phyloP scores from a whole-genome alignment of 169 alveolate genomes.

The Cryptosporidium sp. region DNA sequence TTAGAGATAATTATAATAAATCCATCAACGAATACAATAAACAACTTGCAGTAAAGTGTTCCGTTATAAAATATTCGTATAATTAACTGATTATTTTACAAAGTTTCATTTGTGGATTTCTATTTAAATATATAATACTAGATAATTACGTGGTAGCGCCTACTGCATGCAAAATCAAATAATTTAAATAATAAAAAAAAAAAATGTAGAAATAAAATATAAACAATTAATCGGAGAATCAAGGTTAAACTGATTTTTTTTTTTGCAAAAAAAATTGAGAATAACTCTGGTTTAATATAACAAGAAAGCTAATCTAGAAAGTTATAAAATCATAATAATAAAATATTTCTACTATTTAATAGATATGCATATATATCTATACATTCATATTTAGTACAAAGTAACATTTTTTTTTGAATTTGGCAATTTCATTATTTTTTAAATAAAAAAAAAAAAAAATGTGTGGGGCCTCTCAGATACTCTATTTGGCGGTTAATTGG shows the following conservation, averaged over 20 bases:
- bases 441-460: neutral
- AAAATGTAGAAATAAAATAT: neutral
- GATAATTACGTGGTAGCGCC: conserved; percentile 34
- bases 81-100: neutral
- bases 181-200: neutral
- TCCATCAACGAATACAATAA: neutral
- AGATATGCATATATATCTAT: no score
- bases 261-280: neutral
- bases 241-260: neutral
- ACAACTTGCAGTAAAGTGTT: no score
- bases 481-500: conserved; percentile 9
- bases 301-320: no score
- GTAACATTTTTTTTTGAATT: neutral
- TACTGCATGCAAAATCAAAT: conserved; percentile 1
- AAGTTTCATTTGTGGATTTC: neutral
- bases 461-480: conserved; percentile 7
- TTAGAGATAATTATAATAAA: no score
- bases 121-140: neutral
- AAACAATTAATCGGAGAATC: neutral
- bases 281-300: no score
- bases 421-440: neutral
- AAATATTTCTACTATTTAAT: neutral
- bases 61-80: neutral
- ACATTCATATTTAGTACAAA: neutral
- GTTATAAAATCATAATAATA: no score